Evolutionary conservation across 306 rosid species (phyloP), one percentile per base, ranked within the genome.

Genomic region (Trichosanthes truncata): DNA sequence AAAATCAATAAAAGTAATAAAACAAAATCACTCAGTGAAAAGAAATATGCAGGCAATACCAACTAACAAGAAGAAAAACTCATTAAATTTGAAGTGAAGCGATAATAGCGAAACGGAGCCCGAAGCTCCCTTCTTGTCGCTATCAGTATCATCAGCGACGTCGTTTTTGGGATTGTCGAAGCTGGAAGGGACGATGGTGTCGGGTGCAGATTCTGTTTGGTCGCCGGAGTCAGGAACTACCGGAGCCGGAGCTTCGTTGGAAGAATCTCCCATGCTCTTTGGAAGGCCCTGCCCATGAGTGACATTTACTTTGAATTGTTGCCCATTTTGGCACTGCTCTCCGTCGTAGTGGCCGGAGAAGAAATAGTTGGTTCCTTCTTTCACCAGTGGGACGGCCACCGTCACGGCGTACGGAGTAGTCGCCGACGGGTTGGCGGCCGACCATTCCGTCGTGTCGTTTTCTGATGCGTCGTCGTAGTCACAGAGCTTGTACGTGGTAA

Each of bases 311-410:
- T 84, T 56, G 85, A 95, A 93, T 3, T 80, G 93, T 79, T 91
- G 99, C 0, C 97, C 99, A 57, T 71, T 89, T 56, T 76, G 78
- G 79, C 99, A 95, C 8, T 95, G 99, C 0, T 91, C 99, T 2
- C 99, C 97, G 20, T 95, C 99, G 46, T 95, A 93, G 55, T 92
- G 88, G 72, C 93, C 85, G 0, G 99, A 95, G 71, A 94, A 92
- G 83, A 94, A 94, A 77, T 88, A 92, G 8, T 86, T 82, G 48
- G 74, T 36, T 2, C 97, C 97, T 83, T 92, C 93, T 67, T 92
- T 94, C 4, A 83, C 1, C 80, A 94, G 52, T 1, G 95, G 97
- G 62, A 94, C 95, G 0, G 95, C 74, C 12, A 91, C 91, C 4
- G 93, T 21, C 18, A 88, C 88, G 1, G 84, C 78, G 0, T 84